Evolutionary conservation across 148 eudicot species (phyloP), one percentile per base, ranked within the genome.

Genomic region (Agrostemma githago): DNA sequence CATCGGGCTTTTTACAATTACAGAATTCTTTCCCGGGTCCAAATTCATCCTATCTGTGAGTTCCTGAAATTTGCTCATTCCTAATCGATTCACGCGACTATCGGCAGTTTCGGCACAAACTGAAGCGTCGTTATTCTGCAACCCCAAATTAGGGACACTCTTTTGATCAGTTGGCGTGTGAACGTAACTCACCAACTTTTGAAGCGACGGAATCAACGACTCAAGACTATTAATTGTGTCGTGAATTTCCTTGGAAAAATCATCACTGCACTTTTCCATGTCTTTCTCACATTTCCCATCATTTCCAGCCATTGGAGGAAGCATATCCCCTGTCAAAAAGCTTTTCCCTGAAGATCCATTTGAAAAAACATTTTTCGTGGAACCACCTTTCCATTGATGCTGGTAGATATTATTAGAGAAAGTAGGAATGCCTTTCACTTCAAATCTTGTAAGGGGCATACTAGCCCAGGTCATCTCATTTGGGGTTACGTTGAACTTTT

Each of bases 221-320:
- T 87, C 87, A 12, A 89, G 62, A 60, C 81, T 83, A 66, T 63
- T 67, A 67, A 89, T 77, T 58, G 81, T 84, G 48, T 85, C 80
- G 77, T 80, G 82, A 71, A 83, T 80, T 79, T 82, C 84, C 67
- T 81, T 79, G 37, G 85, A 73, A 57, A 79, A 72, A 77, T 79
- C 77, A 20, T 40, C 68, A 66, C 34, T 26, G 34, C 19, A 56
- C 19, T 75, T 71, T 6, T 54, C 53, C 15, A 15, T 19, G 0
- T 46, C 69, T 66, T 65, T 60, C 43, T 44, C 78, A 67, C 69
- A 74, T 66, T 69, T 70, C 46, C 15, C 62, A 48, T 34, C 51
- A 20, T 66, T 69, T 34, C n/a, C 51, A 20, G 16, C 48, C 1
- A 68, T 57, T 12, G 58, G 44, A 59, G 62, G 34, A 26, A 26